A percentile compares a stretch with the other conserved stretches of the same genome.
These are phyloP conservation scores for Zea mays DNA, from an alignment of 176 grass and related monocot genomes.

Conservation along the genomic window DNA sequence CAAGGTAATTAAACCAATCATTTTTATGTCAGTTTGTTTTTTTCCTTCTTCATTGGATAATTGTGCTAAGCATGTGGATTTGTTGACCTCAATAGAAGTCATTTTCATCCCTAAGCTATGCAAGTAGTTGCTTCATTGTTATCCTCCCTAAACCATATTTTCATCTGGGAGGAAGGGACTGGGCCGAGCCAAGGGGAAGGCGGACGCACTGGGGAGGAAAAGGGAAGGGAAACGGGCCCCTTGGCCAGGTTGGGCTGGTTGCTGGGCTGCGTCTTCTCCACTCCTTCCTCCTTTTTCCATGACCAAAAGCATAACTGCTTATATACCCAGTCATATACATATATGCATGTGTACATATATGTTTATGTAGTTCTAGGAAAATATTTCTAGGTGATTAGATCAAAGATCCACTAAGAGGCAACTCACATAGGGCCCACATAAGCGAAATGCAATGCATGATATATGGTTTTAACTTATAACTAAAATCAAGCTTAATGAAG, in stretches of 20 bases:
- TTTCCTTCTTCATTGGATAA: not conserved
- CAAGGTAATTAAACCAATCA: constrained; percentile 60
- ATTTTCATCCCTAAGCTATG: constrained; percentile 1
- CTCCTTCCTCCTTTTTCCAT: not conserved
- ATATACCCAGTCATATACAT: not conserved
- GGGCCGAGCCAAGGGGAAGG: not conserved
- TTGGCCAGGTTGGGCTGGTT: too few species aligned
- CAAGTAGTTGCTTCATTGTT: not conserved
- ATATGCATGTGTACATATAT: not conserved
- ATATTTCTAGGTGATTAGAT: not conserved
- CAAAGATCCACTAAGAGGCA: not conserved
- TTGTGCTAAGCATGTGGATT: not conserved
- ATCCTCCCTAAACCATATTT: not conserved
- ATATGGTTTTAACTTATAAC: not conserved
- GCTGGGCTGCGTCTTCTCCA: not conserved
- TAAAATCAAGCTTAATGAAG: not conserved
- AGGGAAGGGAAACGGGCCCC: not conserved
- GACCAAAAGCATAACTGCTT: not conserved
- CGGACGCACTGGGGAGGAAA: not conserved
- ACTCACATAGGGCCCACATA: not conserved
- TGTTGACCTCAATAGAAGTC: not conserved
- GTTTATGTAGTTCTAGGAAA: not conserved
- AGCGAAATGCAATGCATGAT: not conserved
- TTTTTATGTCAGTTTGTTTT: not conserved
- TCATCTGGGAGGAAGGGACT: not conserved